Evolutionary conservation across 768 basidiomycete genomes (phyloP).

Genomic region (Dacryopinax primogenitus): DNA sequence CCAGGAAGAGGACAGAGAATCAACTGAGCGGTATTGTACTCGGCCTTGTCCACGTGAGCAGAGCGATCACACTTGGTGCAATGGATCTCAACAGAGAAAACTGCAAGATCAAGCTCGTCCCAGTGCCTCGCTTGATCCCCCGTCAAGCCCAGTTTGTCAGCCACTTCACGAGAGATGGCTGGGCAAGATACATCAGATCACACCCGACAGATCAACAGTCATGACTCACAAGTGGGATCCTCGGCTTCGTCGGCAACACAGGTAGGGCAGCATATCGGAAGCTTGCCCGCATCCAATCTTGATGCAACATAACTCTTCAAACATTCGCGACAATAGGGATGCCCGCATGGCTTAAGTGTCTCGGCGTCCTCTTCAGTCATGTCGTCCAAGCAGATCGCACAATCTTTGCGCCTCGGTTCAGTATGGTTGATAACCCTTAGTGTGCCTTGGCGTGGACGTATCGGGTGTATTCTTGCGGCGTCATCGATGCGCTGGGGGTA

Average conservation of each 20-base stretch:
- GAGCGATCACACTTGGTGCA: conserved; percentile 43
- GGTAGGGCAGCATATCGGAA: conserved; percentile 49
- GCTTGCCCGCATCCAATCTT: conserved; percentile 41
- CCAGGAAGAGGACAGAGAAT: conserved; percentile 39
- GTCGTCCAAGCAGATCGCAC: conserved; percentile 45
- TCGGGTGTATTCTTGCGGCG: not conserved
- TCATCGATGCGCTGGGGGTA: not conserved
- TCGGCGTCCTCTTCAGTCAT: conserved; percentile 34
- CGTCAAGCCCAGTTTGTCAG: conserved; percentile 37
- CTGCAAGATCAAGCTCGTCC: conserved; percentile 37
- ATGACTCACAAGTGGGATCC: conserved; percentile 27
- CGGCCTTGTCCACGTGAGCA: conserved; percentile 39
- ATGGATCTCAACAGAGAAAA: conserved; percentile 34
- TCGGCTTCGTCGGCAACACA: conserved; percentile 30
- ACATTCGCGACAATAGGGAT: conserved; percentile 45
- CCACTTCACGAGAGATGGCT: conserved; percentile 34
- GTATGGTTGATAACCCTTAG: not conserved
- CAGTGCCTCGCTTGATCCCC: conserved; percentile 32
- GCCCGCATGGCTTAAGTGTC: conserved; percentile 35
- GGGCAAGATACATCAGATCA: not conserved
- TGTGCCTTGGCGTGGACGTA: not conserved
- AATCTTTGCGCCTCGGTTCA: conserved; percentile 21
- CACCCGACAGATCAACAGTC: not conserved
- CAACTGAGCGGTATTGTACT: conserved; percentile 31
- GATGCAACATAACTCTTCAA: conserved; percentile 32